These are phyloP conservation scores for Gloeopeniophorella convolvens DNA, from an alignment of 768 basidiomycete genomes.

Conservation along the genomic window DNA sequence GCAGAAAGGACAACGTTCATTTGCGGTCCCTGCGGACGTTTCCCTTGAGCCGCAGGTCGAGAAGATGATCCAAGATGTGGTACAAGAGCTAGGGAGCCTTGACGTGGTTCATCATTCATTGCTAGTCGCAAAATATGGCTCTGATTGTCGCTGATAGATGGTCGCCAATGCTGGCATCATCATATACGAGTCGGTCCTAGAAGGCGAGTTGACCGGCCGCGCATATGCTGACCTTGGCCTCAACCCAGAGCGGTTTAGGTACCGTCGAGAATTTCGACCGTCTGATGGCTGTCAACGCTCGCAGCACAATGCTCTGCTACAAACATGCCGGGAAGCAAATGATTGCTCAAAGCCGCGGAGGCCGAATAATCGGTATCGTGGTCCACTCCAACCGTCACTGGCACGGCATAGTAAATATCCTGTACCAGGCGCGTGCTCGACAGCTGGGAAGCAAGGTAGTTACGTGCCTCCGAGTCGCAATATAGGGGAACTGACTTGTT, in stretches of 20 bases:
- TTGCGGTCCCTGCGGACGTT: constrained; percentile 7
- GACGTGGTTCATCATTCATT: no score
- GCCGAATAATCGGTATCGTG: constrained; percentile 9
- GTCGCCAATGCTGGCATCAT: constrained; percentile 18
- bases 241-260: background rate
- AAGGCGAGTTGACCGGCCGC: background rate
- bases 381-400: background rate
- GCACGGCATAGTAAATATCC: background rate
- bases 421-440: constrained; percentile 6
- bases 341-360: constrained; percentile 20
- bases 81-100: constrained; percentile 9
- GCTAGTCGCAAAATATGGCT: no score
- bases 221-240: background rate
- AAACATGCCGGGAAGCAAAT: constrained; percentile 24
- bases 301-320: constrained; percentile 22
- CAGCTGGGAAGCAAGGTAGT: constrained; percentile 17
- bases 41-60: constrained; percentile 4
- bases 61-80: constrained; percentile 2
- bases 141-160: no score
- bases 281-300: constrained; percentile 6
- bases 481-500: background rate
- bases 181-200: background rate
- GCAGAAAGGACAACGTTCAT: constrained; percentile 4
- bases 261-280: constrained; percentile 7
- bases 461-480: background rate